Evolutionary conservation across 441 rosid genomes (phyloP).

Genomic region (Erysimum pusillum): DNA sequence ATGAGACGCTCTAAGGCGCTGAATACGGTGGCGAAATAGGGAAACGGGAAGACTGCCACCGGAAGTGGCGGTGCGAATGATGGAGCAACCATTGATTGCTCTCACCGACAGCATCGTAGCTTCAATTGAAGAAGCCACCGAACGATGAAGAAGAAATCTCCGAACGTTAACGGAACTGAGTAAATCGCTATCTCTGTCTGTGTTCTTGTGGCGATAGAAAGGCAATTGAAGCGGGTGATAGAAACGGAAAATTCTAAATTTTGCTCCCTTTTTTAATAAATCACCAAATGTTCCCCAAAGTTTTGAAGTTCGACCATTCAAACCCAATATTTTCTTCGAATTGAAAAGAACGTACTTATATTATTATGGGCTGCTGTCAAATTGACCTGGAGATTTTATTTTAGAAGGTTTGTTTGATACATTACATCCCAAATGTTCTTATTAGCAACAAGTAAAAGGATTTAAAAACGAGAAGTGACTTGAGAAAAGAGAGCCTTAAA

Average conservation of each 20-base stretch:
- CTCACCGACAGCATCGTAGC: constrained; percentile 65
- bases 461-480: constrained; percentile 66
- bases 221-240: constrained; percentile 40
- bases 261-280: background rate
- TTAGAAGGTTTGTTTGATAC: background rate
- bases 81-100: constrained; percentile 62
- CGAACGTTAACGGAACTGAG: constrained; percentile 36
- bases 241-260: constrained; percentile 7
- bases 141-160: constrained; percentile 7
- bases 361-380: background rate
- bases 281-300: background rate
- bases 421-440: constrained; percentile 12
- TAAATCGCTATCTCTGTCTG: constrained; percentile 16
- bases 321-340: background rate
- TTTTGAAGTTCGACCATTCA: background rate
- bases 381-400: background rate
- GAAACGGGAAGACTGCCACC: constrained; percentile 57
- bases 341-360: background rate
- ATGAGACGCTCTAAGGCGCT: constrained; percentile 51
- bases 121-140: constrained; percentile 30
- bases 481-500: constrained; percentile 85
- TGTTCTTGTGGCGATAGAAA: constrained; percentile 43
- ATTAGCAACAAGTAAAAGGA: background rate
- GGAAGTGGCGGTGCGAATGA: constrained; percentile 60
- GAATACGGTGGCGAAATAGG: constrained; percentile 53